Conservation (phyloP, 805 yeast genomes). For the Candida hungchunana region DNA sequence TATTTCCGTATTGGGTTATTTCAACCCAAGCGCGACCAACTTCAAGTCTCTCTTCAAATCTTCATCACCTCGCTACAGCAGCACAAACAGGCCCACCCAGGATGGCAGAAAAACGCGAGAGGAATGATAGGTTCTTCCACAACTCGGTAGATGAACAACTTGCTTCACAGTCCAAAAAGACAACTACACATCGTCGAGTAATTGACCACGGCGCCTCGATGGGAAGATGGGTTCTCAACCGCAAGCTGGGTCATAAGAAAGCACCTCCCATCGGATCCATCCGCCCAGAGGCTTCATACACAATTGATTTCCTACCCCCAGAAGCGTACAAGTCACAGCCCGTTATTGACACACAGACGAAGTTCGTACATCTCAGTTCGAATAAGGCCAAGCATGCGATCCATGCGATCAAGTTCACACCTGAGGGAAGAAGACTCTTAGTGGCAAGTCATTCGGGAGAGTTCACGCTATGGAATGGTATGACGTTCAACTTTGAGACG, state of each 20-base stretch:
- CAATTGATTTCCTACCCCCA: constrained; percentile 64
- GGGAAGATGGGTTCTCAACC: constrained; percentile 57
- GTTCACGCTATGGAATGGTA: constrained; percentile 94
- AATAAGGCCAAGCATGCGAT: constrained; percentile 91
- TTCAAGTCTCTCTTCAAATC: too few species aligned
- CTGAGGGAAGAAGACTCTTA: constrained; percentile 86
- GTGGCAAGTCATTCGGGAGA: constrained; percentile 94
- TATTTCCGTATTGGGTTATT: not conserved
- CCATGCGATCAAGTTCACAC: constrained; percentile 91
- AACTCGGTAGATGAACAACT: constrained; percentile 26
- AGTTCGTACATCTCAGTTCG: constrained; percentile 85
- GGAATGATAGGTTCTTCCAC: constrained; percentile 21
- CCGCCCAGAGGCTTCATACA: constrained; percentile 65
- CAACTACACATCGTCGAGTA: constrained; percentile 56
- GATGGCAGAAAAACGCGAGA: too few species aligned
- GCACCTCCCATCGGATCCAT: constrained; percentile 41
- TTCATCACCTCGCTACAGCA: too few species aligned
- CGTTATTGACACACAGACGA: constrained; percentile 62
- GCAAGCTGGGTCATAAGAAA: constrained; percentile 39
- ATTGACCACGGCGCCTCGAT: constrained; percentile 75
- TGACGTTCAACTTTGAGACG: constrained; percentile 91
- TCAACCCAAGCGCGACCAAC: too few species aligned
- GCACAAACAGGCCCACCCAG: too few species aligned
- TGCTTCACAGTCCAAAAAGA: constrained; percentile 42
- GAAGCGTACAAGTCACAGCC: constrained; percentile 49